These are phyloP conservation scores for Blepharisma stoltei DNA, from an alignment of 73 alveolate genomes.

Conservation along the genomic window DNA sequence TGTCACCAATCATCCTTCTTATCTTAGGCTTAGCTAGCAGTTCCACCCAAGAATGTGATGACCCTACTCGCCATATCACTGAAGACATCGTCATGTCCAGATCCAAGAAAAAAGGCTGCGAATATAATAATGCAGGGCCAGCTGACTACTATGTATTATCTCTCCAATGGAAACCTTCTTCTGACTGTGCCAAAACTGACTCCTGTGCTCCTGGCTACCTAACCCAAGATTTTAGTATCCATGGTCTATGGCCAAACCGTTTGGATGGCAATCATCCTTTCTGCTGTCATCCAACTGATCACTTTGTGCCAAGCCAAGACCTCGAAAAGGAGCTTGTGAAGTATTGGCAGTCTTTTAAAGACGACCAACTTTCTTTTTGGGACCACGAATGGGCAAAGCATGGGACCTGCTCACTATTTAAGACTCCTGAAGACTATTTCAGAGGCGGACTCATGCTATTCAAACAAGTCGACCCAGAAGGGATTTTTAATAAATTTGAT, in stretches of 20 bases:
- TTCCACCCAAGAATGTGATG: no score
- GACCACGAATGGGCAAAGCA: slow-evolving; percentile 20
- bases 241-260: slow-evolving; percentile 11
- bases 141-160: not conserved
- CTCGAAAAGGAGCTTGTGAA: not conserved
- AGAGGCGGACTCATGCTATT: no score
- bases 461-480: no score
- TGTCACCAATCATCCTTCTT: no score
- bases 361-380: slow-evolving; percentile 12
- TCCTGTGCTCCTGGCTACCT: not conserved
- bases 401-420: slow-evolving; percentile 1
- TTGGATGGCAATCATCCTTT: not conserved
- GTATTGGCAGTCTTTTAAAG: not conserved
- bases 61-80: no score
- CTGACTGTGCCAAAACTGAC: not conserved
- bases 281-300: not conserved
- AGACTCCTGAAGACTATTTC: no score
- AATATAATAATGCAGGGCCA: no score
- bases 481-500: no score
- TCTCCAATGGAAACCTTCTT: not conserved
- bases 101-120: no score
- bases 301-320: no score
- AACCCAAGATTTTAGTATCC: not conserved
- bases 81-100: no score
- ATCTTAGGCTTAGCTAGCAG: no score